These are phyloP conservation scores for Debaryomycetaceae sp. DNA, from an alignment of 1,139 yeast genomes.

Conservation along the genomic window DNA sequence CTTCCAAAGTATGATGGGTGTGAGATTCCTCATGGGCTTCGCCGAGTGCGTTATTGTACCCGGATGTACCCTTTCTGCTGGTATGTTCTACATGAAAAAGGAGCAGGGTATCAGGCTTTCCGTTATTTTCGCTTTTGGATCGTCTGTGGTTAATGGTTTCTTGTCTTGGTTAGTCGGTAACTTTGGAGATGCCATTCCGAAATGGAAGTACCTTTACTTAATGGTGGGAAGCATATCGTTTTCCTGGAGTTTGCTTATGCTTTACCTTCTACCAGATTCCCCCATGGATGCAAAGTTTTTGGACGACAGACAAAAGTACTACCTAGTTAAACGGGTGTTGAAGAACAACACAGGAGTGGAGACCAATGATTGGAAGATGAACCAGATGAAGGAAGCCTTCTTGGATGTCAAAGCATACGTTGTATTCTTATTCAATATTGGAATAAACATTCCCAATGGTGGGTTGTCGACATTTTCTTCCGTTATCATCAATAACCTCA, in stretches of 20 bases:
- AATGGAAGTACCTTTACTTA: constrained; percentile 30
- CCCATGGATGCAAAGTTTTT: constrained; percentile 23
- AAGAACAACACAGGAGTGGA: constrained; percentile 24
- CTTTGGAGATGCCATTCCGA: constrained; percentile 21
- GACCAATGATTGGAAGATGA: constrained; percentile 17
- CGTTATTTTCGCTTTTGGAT: constrained; percentile 23
- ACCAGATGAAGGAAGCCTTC: constrained; percentile 23
- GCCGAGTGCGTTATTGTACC: constrained; percentile 39
- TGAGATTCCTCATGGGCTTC: constrained; percentile 34
- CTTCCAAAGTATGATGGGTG: constrained; percentile 28
- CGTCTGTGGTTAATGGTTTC: constrained; percentile 29
- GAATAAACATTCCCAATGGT: constrained; percentile 37
- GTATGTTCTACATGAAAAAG: constrained; percentile 24
- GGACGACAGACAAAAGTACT: constrained; percentile 17
- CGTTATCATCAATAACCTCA: constrained; percentile 15
- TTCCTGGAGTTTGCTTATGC: constrained; percentile 21
- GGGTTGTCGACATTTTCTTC: constrained; percentile 38
- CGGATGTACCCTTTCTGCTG: constrained; percentile 29
- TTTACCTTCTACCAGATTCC: constrained; percentile 22
- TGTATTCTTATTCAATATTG: constrained; percentile 28
- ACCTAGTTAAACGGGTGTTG: constrained; percentile 21
- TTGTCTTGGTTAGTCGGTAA: constrained; percentile 28
- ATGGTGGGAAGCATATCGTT: constrained; percentile 29
- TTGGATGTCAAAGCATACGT: constrained; percentile 21
- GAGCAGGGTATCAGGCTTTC: constrained; percentile 27